phyloP scores from a whole-genome alignment of 2,329 filamentous ascomycete species.

The Microsporum canis region DNA sequence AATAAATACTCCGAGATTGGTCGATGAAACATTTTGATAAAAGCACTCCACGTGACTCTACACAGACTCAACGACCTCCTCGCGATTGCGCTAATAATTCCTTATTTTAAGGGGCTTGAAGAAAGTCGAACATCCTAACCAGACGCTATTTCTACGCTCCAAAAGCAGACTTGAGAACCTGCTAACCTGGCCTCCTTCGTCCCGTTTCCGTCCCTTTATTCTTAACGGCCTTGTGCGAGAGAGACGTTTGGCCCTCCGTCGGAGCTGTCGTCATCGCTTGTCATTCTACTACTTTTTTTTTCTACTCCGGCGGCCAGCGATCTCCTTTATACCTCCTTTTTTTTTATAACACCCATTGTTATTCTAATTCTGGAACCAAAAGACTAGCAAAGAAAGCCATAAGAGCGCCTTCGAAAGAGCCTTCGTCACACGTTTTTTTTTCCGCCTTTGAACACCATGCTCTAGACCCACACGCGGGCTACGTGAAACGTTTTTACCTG shows the following conservation, averaged over 20 bases:
- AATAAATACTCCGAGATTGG: background rate
- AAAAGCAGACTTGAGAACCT: background rate
- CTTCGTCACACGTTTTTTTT: background rate
- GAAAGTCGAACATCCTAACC: background rate
- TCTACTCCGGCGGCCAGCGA: background rate
- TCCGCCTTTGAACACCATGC: background rate
- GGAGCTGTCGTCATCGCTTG: background rate
- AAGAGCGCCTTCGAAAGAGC: background rate
- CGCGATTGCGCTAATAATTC: background rate
- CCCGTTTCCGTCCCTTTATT: background rate
- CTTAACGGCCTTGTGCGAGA: background rate
- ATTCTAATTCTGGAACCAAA: background rate
- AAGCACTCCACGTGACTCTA: background rate
- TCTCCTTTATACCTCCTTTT: background rate
- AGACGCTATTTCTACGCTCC: background rate
- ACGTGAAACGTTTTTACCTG: background rate
- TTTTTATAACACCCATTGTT: background rate
- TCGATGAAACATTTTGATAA: background rate
- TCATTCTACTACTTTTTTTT: background rate
- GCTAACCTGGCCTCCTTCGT: background rate
- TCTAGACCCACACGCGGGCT: conserved; percentile 2
- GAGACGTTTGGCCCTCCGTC: background rate
- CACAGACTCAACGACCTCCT: background rate
- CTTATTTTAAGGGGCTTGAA: conserved; percentile 2
- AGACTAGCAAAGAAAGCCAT: background rate